Evolutionary conservation across 2,329 filamentous ascomycete genomes (phyloP), one percentile per base, ranked within the genome.

Genomic region (Cucurbitaria berberidis): DNA sequence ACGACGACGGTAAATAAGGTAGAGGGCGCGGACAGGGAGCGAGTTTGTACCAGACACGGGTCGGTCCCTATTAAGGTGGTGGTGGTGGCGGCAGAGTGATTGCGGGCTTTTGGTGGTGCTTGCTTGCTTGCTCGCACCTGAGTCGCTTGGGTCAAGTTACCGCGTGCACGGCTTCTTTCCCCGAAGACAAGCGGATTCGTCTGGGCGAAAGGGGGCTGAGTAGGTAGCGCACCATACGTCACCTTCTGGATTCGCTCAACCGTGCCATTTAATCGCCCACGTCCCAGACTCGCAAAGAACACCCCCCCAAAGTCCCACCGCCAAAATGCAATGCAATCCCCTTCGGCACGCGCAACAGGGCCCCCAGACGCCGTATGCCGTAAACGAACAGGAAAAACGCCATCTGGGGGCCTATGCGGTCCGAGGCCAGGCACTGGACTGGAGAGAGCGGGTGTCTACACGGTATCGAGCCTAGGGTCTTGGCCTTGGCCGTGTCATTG

Each of bases 141-240:
- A 40, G 48, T 45, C 39, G 51, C 53, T 26, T 50, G 49, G 48
- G 48, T 36, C 36, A 46, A 36, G 40, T 47, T 35, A 46, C 48
- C 56, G 49, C 48, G 53, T 26, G 56, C 56, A 57, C 56, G 56
- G 56, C 30, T 51, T 39, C 27, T 27, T 43, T 43, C 47, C 32
- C 39, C 49, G 40, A 38, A 55, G 32, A 19, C 32, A 43, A 49
- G 55, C 50, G 53, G 48, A 42, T 55, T 52, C 44, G 38, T 43
- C 11, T n/a, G 18, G 39, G 18, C 22, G 43, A 43, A 51, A 57
- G 53, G 56, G n/a, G 56, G 56, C 53, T 49, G 48, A 59, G 53
- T 44, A 43, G 16, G 19, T 26, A 26, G 5, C 8, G 35, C 35
- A 39, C 16, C n/a, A 24, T 42, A 39, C 36, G 36, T 39, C 36